Evolutionary conservation across 1,284 basidiomycete genomes (phyloP).

Genomic region (Pisolithus thermaeus): DNA sequence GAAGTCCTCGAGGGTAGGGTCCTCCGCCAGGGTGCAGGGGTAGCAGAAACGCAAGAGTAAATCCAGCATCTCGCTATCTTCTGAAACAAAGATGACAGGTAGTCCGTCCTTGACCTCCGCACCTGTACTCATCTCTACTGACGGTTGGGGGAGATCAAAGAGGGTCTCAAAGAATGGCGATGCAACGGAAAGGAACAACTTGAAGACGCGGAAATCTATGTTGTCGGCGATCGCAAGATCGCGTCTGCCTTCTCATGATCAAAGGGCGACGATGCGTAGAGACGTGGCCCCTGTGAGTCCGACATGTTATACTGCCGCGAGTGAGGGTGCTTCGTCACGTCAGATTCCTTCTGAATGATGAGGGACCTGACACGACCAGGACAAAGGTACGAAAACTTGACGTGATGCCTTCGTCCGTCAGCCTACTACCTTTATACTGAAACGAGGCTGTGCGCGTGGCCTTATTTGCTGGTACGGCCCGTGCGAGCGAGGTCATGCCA

Average conservation of each 20-base stretch:
- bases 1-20: slow-evolving; percentile 13
- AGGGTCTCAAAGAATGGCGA: slow-evolving; percentile 41
- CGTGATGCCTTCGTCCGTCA: no score
- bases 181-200: slow-evolving; percentile 36
- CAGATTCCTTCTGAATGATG: no score
- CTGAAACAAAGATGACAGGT: slow-evolving; percentile 12
- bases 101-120: slow-evolving; percentile 17
- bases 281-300: no score
- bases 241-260: slow-evolving; percentile 30
- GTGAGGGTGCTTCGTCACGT: no score
- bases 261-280: slow-evolving; percentile 10
- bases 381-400: no score
- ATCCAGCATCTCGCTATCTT: slow-evolving; percentile 13
- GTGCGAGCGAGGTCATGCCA: no score
- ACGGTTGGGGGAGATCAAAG: slow-evolving; percentile 37
- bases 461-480: no score
- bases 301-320: no score
- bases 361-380: no score
- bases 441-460: no score
- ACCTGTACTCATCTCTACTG: slow-evolving; percentile 1
- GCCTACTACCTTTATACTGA: no score
- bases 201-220: slow-evolving; percentile 42
- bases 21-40: slow-evolving; percentile 17
- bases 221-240: slow-evolving; percentile 41
- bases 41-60: slow-evolving; percentile 22